A percentile compares a stretch with the other conserved stretches of the same genome.
Conservation (phyloP, 345 rosid genomes). For the Excoecaria cochinchinensis region DNA sequence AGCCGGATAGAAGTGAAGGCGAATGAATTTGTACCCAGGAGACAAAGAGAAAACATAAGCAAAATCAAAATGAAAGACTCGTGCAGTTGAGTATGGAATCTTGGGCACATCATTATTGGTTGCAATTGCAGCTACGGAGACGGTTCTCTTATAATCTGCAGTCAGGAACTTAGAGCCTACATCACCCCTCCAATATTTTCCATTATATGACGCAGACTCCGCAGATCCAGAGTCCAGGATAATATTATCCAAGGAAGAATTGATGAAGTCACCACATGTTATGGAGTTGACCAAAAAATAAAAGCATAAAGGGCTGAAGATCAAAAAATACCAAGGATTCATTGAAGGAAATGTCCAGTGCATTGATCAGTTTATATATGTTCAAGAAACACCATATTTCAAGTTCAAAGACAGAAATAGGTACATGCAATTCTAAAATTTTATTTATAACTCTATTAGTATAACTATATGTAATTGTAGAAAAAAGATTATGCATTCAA, state of each 20-base stretch:
- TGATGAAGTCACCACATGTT: not conserved
- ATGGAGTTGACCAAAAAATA: not conserved
- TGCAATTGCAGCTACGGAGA: not conserved
- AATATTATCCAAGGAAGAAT: not conserved
- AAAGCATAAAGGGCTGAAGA: not conserved
- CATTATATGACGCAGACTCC: conserved; percentile 11
- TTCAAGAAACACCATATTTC: no score
- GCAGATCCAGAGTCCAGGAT: conserved; percentile 13
- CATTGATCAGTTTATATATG: no score
- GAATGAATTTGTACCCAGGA: conserved; percentile 16
- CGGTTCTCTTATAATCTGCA: not conserved
- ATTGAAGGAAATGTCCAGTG: no score
- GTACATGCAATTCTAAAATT: no score
- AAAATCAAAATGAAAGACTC: conserved; percentile 5
- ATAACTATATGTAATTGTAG: no score
- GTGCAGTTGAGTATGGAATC: conserved; percentile 20
- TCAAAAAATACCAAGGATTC: not conserved
- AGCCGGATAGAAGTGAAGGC: conserved; percentile 19
- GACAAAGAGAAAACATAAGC: conserved; percentile 10
- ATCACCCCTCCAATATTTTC: conserved; percentile 14
- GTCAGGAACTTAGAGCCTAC: not conserved
- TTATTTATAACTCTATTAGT: no score
- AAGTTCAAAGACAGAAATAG: no score
- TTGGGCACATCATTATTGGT: not conserved
- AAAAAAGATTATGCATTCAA: no score